Conservation (phyloP, 768 basidiomycete species). For the Trametopsis cervina region DNA sequence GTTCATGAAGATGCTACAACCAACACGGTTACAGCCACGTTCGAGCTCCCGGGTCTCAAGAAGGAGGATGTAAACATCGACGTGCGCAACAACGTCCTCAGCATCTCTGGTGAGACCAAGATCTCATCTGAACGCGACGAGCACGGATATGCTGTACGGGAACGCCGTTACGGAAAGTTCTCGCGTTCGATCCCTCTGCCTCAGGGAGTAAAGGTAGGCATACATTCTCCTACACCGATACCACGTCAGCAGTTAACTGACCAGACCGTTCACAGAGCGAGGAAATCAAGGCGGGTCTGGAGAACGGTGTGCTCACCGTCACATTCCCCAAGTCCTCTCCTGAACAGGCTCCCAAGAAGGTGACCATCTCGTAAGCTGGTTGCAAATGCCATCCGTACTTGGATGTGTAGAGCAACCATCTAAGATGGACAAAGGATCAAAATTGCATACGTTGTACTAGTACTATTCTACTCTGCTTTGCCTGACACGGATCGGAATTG, state of each 20-base stretch:
- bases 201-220: slow-evolving; percentile 35
- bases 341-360: slow-evolving; percentile 28
- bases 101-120: slow-evolving; percentile 36
- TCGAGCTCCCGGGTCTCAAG: slow-evolving; percentile 48
- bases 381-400: too few relatives aligned
- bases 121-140: slow-evolving; percentile 26
- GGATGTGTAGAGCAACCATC: too few relatives aligned
- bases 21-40: slow-evolving; percentile 39
- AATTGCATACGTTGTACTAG: too few relatives aligned
- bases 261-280: slow-evolving; percentile 26
- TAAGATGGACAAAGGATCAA: too few relatives aligned
- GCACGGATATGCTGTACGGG: slow-evolving; percentile 32
- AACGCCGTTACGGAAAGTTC: slow-evolving; percentile 42
- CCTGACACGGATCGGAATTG: too few relatives aligned
- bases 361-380: slow-evolving; percentile 26
- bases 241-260: slow-evolving; percentile 6
- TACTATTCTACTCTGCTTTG: too few relatives aligned
- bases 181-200: slow-evolving; percentile 41
- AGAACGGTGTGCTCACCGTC: slow-evolving; percentile 44
- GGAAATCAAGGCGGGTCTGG: slow-evolving; percentile 42
- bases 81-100: slow-evolving; percentile 37
- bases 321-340: slow-evolving; percentile 44
- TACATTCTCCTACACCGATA: too few relatives aligned
- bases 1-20: slow-evolving; percentile 34
- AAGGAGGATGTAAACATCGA: slow-evolving; percentile 41